Percentiles rank a stretch among this genome's conserved stretches.
Conservation (phyloP, 768 basidiomycete species). For the Kwoniella bestiolae region DNA sequence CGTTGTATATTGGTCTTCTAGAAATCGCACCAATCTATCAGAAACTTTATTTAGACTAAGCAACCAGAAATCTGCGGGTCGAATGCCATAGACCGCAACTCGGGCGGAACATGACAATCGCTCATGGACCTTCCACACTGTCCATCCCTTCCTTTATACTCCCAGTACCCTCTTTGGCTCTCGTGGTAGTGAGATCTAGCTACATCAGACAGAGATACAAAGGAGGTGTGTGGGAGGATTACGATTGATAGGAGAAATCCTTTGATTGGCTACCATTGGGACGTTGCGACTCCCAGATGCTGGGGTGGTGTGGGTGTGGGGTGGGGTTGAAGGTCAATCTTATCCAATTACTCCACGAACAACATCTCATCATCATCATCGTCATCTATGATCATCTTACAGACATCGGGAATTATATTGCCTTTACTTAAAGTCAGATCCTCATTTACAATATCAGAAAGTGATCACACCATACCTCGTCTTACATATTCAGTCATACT, state of each 20-base stretch:
- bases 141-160: not conserved
- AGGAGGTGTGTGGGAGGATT: not conserved
- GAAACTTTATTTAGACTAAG: not conserved
- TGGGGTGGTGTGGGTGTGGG: not conserved
- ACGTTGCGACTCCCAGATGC: not conserved
- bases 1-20: not conserved
- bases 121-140: not conserved
- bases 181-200: not conserved
- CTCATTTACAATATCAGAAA: not conserved
- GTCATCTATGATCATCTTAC: no score
- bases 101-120: not conserved
- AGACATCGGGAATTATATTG: not conserved
- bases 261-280: not conserved
- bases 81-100: no score
- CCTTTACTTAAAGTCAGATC: not conserved
- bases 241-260: not conserved
- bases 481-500: not conserved
- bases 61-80: no score
- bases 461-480: conserved; percentile 4
- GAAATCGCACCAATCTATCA: not conserved
- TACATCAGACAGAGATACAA: not conserved
- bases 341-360: not conserved
- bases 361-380: not conserved
- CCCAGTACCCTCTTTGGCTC: not conserved
- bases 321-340: not conserved